Evolutionary conservation across 1,139 yeast genomes (phyloP), one percentile per base, ranked within the genome.

Genomic region (Pneumocystis sp.): DNA sequence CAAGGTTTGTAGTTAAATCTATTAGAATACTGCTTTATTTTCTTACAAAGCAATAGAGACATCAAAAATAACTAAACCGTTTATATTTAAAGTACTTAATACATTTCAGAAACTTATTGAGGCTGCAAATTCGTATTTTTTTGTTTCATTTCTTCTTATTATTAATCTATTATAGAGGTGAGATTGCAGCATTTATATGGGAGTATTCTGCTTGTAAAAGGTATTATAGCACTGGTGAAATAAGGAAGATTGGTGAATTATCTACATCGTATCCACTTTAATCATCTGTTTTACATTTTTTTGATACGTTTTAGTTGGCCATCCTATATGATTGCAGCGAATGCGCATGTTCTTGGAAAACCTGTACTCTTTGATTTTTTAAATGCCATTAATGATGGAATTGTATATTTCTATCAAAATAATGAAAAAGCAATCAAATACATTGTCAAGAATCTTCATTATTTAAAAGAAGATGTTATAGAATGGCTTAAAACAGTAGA

Each of bases 171-270:
- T 37, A 7, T 12, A 37, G 40, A 37, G 80, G 76, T 12, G 74
- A 76, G 45, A 80, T 87, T 63, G 97, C 90, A 73, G 95, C 95
- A 0, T 90, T 90, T 75, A 87, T 90, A 96, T 90, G 97, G 97
- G 97, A 90, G 72, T 83, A 87, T 74, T 90, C 89, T 77, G 90
- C 97, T 5, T 83, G 91, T 61, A 90, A 89, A 73, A 85, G 83
- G 74, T 90, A 88, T 76, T 89, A 87, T 73, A 96, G 89, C 72
- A 81, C 77, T 66, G 81, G 83, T 19, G 96, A 89, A 72, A 85
- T 90, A 76, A 88, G 87, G 74, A 80, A 82, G 71, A 84, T 90
- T 68, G 97, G 96, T 12, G 89, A 87, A 70, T 89, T 90, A 65
- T 87, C 87, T 75, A 90, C 97, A 0, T 97, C 97, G 40, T 37